These are phyloP conservation scores for Apiotrichum veenhuisii DNA, from an alignment of 1,284 basidiomycete genomes.

Conservation along the genomic window DNA sequence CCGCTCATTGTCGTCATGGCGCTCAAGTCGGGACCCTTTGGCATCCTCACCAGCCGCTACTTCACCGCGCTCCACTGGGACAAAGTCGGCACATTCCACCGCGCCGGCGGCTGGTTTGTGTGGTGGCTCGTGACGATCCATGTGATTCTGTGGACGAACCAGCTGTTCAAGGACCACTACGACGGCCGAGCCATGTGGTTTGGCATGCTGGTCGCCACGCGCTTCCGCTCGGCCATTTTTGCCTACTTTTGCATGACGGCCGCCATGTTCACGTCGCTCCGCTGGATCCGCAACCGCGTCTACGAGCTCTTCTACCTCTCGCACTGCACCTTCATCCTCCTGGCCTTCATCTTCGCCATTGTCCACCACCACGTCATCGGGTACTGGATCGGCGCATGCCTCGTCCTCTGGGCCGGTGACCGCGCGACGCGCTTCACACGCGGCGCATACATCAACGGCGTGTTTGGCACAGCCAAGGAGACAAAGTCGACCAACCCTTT, in stretches of 20 bases:
- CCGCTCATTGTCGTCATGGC: conserved; percentile 73
- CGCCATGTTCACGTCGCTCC: conserved; percentile 63
- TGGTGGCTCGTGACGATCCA: conserved; percentile 69
- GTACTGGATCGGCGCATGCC: conserved; percentile 61
- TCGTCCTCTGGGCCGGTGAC: conserved; percentile 64
- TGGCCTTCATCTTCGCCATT: conserved; percentile 59
- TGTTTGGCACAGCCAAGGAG: conserved; percentile 26
- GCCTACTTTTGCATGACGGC: conserved; percentile 68
- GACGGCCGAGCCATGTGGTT: conserved; percentile 58
- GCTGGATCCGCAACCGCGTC: conserved; percentile 60
- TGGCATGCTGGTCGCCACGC: conserved; percentile 63
- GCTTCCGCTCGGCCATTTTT: conserved; percentile 70
- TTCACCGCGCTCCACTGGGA: conserved; percentile 71
- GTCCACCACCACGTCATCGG: conserved; percentile 64
- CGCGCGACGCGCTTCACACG: conserved; percentile 60
- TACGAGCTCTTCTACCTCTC: conserved; percentile 74
- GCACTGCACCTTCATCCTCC: conserved; percentile 64
- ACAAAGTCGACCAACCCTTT: background rate
- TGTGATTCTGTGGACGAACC: conserved; percentile 69
- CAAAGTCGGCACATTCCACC: conserved; percentile 68
- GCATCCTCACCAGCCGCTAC: conserved; percentile 66
- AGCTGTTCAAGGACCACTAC: conserved; percentile 59
- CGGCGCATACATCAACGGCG: conserved; percentile 65
- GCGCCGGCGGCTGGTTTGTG: conserved; percentile 67
- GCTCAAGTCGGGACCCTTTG: conserved; percentile 77